Evolutionary conservation across 1,284 basidiomycete genomes (phyloP).

Genomic region (Rhodotorula mucilaginosa): DNA sequence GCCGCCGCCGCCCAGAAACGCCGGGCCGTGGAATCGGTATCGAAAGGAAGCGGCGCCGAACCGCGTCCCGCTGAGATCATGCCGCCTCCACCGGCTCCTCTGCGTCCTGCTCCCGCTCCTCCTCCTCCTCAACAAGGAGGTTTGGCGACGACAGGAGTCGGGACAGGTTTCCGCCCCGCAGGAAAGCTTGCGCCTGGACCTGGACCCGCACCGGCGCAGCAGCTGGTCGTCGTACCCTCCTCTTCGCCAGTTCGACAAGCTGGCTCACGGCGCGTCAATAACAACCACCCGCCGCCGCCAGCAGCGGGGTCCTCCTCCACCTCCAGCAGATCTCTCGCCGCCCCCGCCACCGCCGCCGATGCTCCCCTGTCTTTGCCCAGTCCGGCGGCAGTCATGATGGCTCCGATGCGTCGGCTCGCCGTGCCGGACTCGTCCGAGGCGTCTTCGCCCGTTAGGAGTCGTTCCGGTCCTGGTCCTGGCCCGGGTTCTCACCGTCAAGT

Average conservation of each 20-base stretch:
- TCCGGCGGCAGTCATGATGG: too few relatives aligned
- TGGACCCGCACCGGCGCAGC: too few relatives aligned
- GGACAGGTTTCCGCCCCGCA: conserved; percentile 7
- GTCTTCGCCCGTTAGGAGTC: conserved; percentile 15
- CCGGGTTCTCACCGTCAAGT: not conserved
- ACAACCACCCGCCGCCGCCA: not conserved
- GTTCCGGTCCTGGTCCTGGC: not conserved
- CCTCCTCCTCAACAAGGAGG: not conserved
- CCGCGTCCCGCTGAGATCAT: conserved; percentile 11
- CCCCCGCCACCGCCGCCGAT: too few relatives aligned
- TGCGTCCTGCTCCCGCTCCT: too few relatives aligned
- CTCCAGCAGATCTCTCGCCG: not conserved
- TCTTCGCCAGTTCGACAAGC: not conserved
- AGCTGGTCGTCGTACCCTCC: too few relatives aligned
- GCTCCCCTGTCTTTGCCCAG: too few relatives aligned
- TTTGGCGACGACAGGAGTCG: not conserved
- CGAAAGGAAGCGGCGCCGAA: conserved; percentile 9
- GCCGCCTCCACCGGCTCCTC: conserved; percentile 16
- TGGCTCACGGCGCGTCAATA: not conserved
- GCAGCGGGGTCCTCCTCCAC: too few relatives aligned
- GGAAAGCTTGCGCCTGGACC: not conserved
- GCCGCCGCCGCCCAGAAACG: not conserved
- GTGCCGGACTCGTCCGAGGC: conserved; percentile 28
- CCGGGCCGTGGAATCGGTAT: not conserved
- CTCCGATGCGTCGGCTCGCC: conserved; percentile 22